A percentile compares a stretch with the other conserved stretches of the same genome.
Conservation (phyloP, 176 grass and related monocot genomes). For the Eragrostis nindensis region DNA sequence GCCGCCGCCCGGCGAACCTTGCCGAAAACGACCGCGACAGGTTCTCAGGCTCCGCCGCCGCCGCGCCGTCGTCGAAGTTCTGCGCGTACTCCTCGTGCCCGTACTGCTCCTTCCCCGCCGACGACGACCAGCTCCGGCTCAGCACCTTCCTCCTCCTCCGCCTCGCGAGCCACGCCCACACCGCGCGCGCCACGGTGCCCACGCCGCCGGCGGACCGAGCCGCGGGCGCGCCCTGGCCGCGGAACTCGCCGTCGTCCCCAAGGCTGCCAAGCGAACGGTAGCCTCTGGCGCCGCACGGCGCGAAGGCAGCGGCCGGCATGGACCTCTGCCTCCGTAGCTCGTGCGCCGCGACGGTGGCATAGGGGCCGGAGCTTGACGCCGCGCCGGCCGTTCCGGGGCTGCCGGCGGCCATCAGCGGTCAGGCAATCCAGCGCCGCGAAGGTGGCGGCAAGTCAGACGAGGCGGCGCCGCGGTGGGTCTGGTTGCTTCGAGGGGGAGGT, state of each 20-base stretch:
- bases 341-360: background rate
- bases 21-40: slow-evolving; percentile 60
- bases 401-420: slow-evolving; percentile 1
- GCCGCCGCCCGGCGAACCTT: slow-evolving; percentile 32
- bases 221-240: background rate
- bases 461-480: background rate
- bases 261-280: background rate
- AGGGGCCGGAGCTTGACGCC: background rate
- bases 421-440: background rate
- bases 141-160: background rate
- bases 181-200: slow-evolving; percentile 12
- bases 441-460: background rate
- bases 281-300: slow-evolving; percentile 2
- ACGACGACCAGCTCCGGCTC: slow-evolving; percentile 7
- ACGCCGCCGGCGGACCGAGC: background rate
- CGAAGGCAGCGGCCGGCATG: slow-evolving; percentile 30
- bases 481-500: background rate
- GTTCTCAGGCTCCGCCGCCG: slow-evolving; percentile 54
- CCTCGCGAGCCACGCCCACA: slow-evolving; percentile 51
- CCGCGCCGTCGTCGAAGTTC: slow-evolving; percentile 75
- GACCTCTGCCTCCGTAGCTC: slow-evolving; percentile 35
- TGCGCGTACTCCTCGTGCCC: slow-evolving; percentile 53
- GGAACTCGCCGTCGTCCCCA: background rate
- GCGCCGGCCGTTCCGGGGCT: background rate
- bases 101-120: slow-evolving; percentile 29